Conservation (phyloP, 352 stramenopile genomes). For the Peronospora belbahrii region DNA sequence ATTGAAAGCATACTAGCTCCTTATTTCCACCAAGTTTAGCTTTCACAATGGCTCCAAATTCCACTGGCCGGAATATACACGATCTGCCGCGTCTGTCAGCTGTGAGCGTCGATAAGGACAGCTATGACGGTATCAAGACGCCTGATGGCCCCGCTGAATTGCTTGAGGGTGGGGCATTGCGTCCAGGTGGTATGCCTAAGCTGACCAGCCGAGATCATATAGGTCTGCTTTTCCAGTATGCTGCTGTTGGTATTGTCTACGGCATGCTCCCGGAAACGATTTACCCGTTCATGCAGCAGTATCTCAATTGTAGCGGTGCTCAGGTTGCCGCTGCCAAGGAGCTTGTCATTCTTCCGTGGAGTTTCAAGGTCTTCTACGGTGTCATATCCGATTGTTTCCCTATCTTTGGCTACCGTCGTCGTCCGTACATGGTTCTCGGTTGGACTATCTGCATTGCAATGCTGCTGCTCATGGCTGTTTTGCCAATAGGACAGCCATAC, state of each 20-base stretch:
- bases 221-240: constrained; percentile 44
- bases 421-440: constrained; percentile 55
- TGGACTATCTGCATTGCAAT: constrained; percentile 40
- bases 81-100: constrained; percentile 33
- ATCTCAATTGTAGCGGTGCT: constrained; percentile 45
- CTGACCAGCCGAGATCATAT: constrained; percentile 34
- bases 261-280: constrained; percentile 36
- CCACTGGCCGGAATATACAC: constrained; percentile 21
- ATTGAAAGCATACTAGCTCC: constrained; percentile 1
- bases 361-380: constrained; percentile 51
- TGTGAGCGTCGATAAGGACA: constrained; percentile 21
- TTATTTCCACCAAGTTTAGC: constrained; percentile 1
- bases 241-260: constrained; percentile 39
- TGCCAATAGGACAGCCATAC: constrained; percentile 46
- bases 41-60: constrained; percentile 15
- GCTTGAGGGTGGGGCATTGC: constrained; percentile 32
- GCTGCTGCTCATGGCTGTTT: constrained; percentile 41
- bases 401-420: constrained; percentile 49
- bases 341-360: constrained; percentile 45
- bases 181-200: constrained; percentile 27
- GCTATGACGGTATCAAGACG: constrained; percentile 28
- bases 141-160: constrained; percentile 13
- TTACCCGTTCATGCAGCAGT: constrained; percentile 47
- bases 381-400: constrained; percentile 32
- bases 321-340: constrained; percentile 39